Evolutionary conservation across 192 early-diverging fungal species (phyloP), one percentile per base, ranked within the genome.

Genomic region (Podila minutissima): DNA sequence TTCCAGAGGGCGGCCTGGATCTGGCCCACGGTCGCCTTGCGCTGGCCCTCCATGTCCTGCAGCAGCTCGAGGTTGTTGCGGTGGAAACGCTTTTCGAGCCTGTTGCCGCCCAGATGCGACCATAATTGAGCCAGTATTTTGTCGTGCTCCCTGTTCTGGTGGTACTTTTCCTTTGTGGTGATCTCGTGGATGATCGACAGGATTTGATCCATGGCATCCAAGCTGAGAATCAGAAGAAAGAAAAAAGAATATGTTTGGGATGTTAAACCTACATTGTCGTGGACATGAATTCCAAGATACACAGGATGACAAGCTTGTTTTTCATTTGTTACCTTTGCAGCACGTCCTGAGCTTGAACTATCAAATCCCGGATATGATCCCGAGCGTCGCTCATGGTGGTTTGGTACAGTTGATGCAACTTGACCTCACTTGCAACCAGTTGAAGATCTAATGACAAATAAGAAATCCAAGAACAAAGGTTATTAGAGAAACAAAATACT

Each of bases 131-230:
- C 82, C 2, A 88, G 63, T 1, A 71, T 33, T n/a, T 84, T 68
- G 0, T 60, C 75, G 2, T 66, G 62, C 11, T 75, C 74, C 15
- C 46, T 20, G 3, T 61, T 72, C 62, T 89, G 88, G 38, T 76
- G 75, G 3, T 53, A 53, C 22, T 62, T 57, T 63, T 89, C 88
- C 31, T 85, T 72, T 3, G 83, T 74, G 19, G 69, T 71, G 33
- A 89, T 75, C 48, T 86, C 88, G 46, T 86, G 77, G 19, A 89
- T 74, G 4, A 81, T 48, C 10, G 71, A 61, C 29, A 89, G 55
- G 22, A 74, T 82, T 35, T 72, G 74, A 53, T 88, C 85, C 22
- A 89, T 48, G 9, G 59, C 60, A 37, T 83, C 67, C 24, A 89
- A 61, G 48, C 83, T 32, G 58, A 35, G 22, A 17, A 66, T 59